Base-by-base conservation (phyloP, 352 stramenopile genomes). In the Globisporangium recalcitrans region DNA sequence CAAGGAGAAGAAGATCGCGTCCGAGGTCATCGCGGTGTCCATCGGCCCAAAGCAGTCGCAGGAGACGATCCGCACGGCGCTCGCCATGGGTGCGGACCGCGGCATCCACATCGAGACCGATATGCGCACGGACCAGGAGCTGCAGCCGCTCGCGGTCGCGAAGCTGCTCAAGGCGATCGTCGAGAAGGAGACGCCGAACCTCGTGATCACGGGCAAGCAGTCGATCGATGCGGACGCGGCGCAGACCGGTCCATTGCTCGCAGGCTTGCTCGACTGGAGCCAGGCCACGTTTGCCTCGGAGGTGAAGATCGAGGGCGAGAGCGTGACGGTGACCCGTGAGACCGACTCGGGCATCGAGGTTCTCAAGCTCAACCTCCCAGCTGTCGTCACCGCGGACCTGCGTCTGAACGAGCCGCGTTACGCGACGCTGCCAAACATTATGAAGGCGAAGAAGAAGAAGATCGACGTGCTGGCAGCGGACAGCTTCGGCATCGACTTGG, bases 391-490 rank as follows among this genome's bases (percentile, higher is more conserved):
- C 4, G 97, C 96, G 29, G 97, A 99, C 75, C 76, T 99, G 55
- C 93, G 97, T 34, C 85, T 99, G 40, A 99, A 99, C 77, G 96
- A 98, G 64, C 97, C 97, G 38, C 93, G 97, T 14, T 99, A 99
- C 78, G 96, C 97, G 19, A 99, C 96, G 57, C 80, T 99, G 58
- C 97, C 97, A 38, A 99, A 99, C 80, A 99, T 99, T 71, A 99
- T 99, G 97, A 99, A 99, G 84, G 89, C 89, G 32, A 97, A 97
- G 82, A 96, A 96, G 75, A 97, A 97, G 73, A 90, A 90, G 65
- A 95, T 97, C 52, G 88, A 94, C 56, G 81, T 82, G 19, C 59
- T 91, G 21, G 67, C 76, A 2, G 86, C 87, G 26, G 84, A 90
- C 60, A 85, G 80, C 64, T 75, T 93, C 27, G 80, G 77, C 62